phyloP scores from a whole-genome alignment of 345 rosid species.

The Hibiscus syriacus region DNA sequence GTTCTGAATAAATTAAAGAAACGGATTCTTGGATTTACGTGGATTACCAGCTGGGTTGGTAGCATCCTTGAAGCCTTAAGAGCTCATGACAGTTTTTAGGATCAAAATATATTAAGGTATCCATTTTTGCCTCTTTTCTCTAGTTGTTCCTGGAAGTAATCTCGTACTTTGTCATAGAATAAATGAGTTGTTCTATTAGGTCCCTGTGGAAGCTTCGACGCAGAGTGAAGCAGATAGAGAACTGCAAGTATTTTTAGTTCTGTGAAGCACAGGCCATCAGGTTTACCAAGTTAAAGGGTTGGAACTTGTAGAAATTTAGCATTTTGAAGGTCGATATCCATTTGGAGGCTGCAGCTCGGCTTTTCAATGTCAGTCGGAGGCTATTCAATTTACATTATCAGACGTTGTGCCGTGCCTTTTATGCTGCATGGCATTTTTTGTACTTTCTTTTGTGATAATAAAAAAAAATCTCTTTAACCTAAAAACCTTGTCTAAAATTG shows the following conservation, averaged over 20 bases:
- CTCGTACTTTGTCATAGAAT: neutral
- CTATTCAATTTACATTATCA: conserved; percentile 4
- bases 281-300: neutral
- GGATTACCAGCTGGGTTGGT: conserved; percentile 64
- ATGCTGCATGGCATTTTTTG: neutral
- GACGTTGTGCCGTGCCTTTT: conserved; percentile 10
- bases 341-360: conserved; percentile 2
- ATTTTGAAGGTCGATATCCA: neutral
- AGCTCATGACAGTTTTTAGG: conserved; percentile 24
- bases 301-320: neutral
- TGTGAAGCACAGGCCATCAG: neutral
- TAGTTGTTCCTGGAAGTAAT: neutral
- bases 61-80: conserved; percentile 71
- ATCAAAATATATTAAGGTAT: conserved; percentile 8
- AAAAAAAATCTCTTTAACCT: too few relatives aligned
- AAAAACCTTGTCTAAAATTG: neutral
- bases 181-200: neutral
- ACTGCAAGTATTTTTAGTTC: neutral
- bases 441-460: too few relatives aligned
- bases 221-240: conserved; percentile 4
- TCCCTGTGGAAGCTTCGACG: neutral
- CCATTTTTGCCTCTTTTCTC: neutral
- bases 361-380: conserved; percentile 18
- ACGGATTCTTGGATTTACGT: neutral
- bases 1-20: neutral